Percentiles rank a stretch among this genome's conserved stretches.
These are phyloP conservation scores for Tuber borchii DNA, from an alignment of 495 filamentous ascomycete species.

Conservation along the genomic window DNA sequence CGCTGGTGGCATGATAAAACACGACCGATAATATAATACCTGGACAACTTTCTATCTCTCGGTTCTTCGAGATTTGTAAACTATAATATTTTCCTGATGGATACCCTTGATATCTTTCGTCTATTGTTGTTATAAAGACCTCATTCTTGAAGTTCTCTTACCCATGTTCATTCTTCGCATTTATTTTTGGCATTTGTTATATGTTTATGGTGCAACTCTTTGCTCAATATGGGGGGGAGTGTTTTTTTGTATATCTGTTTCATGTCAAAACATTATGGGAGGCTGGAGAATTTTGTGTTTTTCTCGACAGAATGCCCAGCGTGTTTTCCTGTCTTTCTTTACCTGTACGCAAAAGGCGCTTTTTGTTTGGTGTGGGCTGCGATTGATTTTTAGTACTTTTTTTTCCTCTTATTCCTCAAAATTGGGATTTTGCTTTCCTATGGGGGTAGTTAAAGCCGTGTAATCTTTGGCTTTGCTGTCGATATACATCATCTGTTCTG, in stretches of 20 bases:
- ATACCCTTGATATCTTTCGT: constrained; percentile 24
- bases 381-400: constrained; percentile 14
- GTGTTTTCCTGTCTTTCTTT: not conserved
- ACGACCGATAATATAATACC: constrained; percentile 13
- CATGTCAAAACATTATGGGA: constrained; percentile 17
- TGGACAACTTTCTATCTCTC: constrained; percentile 3
- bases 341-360: constrained; percentile 2
- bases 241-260: constrained; percentile 22
- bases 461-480: constrained; percentile 26
- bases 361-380: not conserved
- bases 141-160: constrained; percentile 10
- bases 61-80: constrained; percentile 20
- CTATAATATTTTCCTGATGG: constrained; percentile 17
- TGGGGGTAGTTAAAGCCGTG: constrained; percentile 14
- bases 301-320: constrained; percentile 11
- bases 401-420: constrained; percentile 12
- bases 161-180: constrained; percentile 19
- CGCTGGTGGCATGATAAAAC: constrained; percentile 13
- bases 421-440: not conserved
- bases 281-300: constrained; percentile 28
- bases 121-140: constrained; percentile 32
- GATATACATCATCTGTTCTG: constrained; percentile 3
- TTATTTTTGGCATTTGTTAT: constrained; percentile 5
- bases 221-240: constrained; percentile 13
- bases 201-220: not conserved